Base-by-base conservation (phyloP, 495 filamentous ascomycete species). In the Xylaria bambusicola region DNA sequence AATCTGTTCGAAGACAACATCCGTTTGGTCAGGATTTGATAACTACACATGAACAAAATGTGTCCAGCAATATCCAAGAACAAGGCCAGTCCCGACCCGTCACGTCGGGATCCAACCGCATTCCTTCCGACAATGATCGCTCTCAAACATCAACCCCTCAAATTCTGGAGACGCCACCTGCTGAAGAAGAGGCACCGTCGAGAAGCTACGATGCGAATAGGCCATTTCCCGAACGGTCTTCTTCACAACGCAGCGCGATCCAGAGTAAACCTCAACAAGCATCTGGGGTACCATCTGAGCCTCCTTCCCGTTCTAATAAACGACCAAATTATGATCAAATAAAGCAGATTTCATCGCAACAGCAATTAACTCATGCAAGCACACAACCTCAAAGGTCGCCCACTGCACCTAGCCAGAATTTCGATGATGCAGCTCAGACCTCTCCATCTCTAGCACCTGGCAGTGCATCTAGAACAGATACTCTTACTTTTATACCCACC, bases 401-500 rank as follows among this genome's bases (percentile, higher is more conserved):
- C 13, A 61, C 60, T 23, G 41, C 49, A 40, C 52, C 61, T 44
- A 64, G 35, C 51, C 78, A 81, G 53, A 80, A 75, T 4, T 72
- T 88, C 31, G 84, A 83, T 63, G 85, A 90, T 36, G 84, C 89
- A 64, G 75, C 82, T 12, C 77, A 78, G 15, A 77, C 81, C 53
- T 82, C 86, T n/a, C 84, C 87, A 6, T 79, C 85, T 24, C 72
- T 93, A 1, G 87, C 89, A 10, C 91, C 88, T 18, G 88, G 86
- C 62, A 85, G 76, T 41, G 86, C 81, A 15, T 64, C 61, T 0
- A 82, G 88, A 17, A 96, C 89, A 1, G 90, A 92, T 68, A 86
- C 79, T 55, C 78, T 95, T 13, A 92, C 91, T 1, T 91, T 93
- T 66, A 92, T 95, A 47, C 92, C 92, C 2, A 95, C 88, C 0